phyloP scores from a whole-genome alignment of 2,329 filamentous ascomycete genomes.

The Cercospora brassicicola region DNA sequence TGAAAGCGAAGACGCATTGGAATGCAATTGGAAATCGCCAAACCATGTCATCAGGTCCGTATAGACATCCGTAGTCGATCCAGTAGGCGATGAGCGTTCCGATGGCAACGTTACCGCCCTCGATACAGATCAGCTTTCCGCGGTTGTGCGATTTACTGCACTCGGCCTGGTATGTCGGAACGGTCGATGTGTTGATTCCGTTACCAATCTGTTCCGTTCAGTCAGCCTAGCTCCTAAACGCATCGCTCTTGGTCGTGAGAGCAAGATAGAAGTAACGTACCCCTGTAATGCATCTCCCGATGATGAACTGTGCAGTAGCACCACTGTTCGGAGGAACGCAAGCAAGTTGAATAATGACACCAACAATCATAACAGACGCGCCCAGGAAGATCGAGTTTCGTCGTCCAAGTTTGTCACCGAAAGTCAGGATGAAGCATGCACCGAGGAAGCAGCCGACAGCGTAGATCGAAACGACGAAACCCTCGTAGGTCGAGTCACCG shows the following conservation, averaged over 20 bases:
- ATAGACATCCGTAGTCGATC: slow-evolving; percentile 52
- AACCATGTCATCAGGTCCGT: slow-evolving; percentile 39
- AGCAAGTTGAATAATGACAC: slow-evolving; percentile 44
- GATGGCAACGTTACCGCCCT: slow-evolving; percentile 54
- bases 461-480: slow-evolving; percentile 55
- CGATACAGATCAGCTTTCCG: slow-evolving; percentile 63
- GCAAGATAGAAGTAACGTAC: not conserved
- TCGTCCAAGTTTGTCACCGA: slow-evolving; percentile 46
- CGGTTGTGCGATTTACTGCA: slow-evolving; percentile 58
- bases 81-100: slow-evolving; percentile 55
- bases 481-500: slow-evolving; percentile 49
- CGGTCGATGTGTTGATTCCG: slow-evolving; percentile 57
- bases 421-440: slow-evolving; percentile 42
- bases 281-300: slow-evolving; percentile 55
- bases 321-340: slow-evolving; percentile 28
- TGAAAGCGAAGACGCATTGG: slow-evolving; percentile 52
- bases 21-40: slow-evolving; percentile 58
- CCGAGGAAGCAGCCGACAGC: slow-evolving; percentile 51
- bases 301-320: slow-evolving; percentile 53
- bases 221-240: not conserved
- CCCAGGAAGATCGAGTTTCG: slow-evolving; percentile 47
- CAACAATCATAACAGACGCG: slow-evolving; percentile 45
- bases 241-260: not conserved
- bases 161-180: slow-evolving; percentile 57
- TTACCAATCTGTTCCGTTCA: slow-evolving; percentile 45